phyloP scores from a whole-genome alignment of 179 eudicot genomes.

The Sideroxylon spinosum region DNA sequence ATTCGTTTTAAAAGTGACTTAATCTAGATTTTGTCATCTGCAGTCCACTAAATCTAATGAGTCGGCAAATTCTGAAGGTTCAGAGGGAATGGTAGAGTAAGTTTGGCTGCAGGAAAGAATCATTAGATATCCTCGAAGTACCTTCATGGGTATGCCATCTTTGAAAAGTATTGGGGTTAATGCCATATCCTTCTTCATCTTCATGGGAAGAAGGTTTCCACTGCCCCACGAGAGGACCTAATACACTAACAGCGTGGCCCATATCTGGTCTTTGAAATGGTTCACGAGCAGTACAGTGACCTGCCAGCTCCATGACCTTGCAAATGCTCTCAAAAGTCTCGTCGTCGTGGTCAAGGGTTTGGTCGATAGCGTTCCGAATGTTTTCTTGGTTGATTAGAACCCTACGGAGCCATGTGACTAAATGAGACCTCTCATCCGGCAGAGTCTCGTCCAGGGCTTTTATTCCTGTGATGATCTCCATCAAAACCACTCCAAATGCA shows the following conservation, averaged over 20 bases:
- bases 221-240: slow-evolving; percentile 62
- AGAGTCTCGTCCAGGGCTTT: slow-evolving; percentile 63
- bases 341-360: slow-evolving; percentile 45
- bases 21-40: slow-evolving; percentile 17
- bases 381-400: slow-evolving; percentile 54
- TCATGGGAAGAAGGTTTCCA: slow-evolving; percentile 59
- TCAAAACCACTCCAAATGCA: slow-evolving; percentile 62
- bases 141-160: slow-evolving; percentile 66
- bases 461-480: slow-evolving; percentile 71
- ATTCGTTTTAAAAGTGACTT: background rate
- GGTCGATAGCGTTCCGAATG: slow-evolving; percentile 43
- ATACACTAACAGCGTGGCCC: slow-evolving; percentile 42
- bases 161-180: slow-evolving; percentile 45
- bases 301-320: slow-evolving; percentile 59
- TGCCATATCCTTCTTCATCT: slow-evolving; percentile 46
- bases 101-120: slow-evolving; percentile 35
- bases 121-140: slow-evolving; percentile 41
- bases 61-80: slow-evolving; percentile 46
- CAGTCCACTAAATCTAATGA: slow-evolving; percentile 45
- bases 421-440: slow-evolving; percentile 60
- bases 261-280: slow-evolving; percentile 68
- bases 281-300: slow-evolving; percentile 70
- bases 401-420: slow-evolving; percentile 69
- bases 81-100: slow-evolving; percentile 34
- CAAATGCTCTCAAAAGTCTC: slow-evolving; percentile 50